A percentile compares a stretch with the other conserved stretches of the same genome.
phyloP scores from a whole-genome alignment of 345 rosid genomes.

The Citrus mangshanensis region DNA sequence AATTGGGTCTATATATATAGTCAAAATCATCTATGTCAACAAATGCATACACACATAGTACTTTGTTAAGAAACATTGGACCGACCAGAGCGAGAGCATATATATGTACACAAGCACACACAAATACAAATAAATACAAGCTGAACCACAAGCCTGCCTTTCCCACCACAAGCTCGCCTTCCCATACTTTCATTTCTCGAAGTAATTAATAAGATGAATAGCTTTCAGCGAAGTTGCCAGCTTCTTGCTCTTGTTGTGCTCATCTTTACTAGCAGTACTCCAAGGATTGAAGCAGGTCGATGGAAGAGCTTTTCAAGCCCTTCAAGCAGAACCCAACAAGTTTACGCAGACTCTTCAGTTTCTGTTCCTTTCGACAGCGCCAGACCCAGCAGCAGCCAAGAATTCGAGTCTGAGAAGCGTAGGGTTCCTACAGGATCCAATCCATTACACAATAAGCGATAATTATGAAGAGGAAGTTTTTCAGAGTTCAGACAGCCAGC shows the following conservation, averaged over 20 bases:
- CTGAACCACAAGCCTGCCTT: background rate
- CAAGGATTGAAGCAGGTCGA: constrained; percentile 3
- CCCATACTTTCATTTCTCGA: background rate
- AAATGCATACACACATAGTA: background rate
- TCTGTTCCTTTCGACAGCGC: background rate
- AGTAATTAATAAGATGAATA: constrained; percentile 1
- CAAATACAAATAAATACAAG: background rate
- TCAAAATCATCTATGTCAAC: background rate
- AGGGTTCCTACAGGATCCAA: constrained; percentile 27
- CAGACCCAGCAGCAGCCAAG: background rate
- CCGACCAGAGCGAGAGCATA: background rate
- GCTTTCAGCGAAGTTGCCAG: background rate
- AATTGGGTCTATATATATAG: background rate
- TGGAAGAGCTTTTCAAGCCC: constrained; percentile 11
- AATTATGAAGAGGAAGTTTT: background rate
- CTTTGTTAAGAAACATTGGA: background rate
- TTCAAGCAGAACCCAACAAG: background rate
- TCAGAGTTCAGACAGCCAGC: background rate
- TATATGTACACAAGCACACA: accelerated
- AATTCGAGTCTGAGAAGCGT: constrained; percentile 15
- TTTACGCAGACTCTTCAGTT: background rate
- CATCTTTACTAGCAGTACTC: background rate
- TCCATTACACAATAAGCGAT: constrained; percentile 21
- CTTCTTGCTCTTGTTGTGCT: background rate
- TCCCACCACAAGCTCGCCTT: background rate